Evolutionary conservation across 768 basidiomycete genomes (phyloP), one percentile per base, ranked within the genome.

Genomic region (Hydnum rufescens): DNA sequence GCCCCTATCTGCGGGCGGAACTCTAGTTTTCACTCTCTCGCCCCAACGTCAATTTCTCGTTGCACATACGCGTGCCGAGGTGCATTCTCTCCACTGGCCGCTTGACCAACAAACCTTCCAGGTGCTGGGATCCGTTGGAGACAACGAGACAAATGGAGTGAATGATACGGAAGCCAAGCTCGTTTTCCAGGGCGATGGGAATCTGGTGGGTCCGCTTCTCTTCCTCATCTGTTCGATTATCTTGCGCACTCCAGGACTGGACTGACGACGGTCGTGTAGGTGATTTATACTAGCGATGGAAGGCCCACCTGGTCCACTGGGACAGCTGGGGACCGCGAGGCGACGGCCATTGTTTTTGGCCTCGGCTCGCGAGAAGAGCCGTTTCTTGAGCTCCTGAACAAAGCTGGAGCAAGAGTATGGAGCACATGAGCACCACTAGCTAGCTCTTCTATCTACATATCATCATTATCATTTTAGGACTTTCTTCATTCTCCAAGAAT

Each of bases 171-270:
- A 36, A 47, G 53, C 51, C 13, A 49, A 29, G 32, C 49, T 57
- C 44, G 47, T n/a, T 42, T 60, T 60, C 46, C 60, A 60, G 30
- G 60, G 57, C 19, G 60, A 60, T 43, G 59, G 57, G 13, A 58
- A 60, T 36, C 42, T 60, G 6, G 59, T 58, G 29, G 42, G 56
- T 53, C 4, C 2, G 5, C 26, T 29, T 49, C n/a, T 55, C 39
- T 18, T 49, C 13, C 23, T 31, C 5, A 50, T 47, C 6, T 6
- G 8, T 47, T 16, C 13, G 16, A 18, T 19, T 26, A 22, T 31
- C 16, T 18, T 31, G 32, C 8, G 5, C 6, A 16, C 6, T 23
- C 32, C 6, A 34, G n/a, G n/a, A n/a, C 25, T 16, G 25, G 22
- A 6, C 25, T 48, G 13, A 18, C 46, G 13, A 13, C 25, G 8